Percentiles rank a stretch among this genome's conserved stretches.
These are phyloP conservation scores for Arachis stenosperma DNA, from an alignment of 306 rosid genomes.

Conservation along the genomic window DNA sequence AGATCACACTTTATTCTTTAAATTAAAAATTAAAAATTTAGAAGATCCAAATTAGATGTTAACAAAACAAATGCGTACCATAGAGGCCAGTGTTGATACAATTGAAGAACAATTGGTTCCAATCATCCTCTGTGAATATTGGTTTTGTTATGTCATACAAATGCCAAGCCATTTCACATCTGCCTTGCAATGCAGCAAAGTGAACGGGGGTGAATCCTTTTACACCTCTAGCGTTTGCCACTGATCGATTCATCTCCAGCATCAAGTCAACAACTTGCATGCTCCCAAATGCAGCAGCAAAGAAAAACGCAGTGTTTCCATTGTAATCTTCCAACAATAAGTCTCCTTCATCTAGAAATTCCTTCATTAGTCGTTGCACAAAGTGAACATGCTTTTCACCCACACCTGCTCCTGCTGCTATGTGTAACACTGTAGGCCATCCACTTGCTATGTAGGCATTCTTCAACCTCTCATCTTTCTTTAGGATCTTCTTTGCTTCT, in stretches of 20 bases:
- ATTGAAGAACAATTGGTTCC: constrained; percentile 29
- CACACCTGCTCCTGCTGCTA: constrained; percentile 43
- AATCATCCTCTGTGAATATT: neutral
- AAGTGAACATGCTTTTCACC: constrained; percentile 14
- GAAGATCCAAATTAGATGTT: too few relatives aligned
- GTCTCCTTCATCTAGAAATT: neutral
- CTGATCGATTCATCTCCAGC: neutral
- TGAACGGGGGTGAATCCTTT: constrained; percentile 29
- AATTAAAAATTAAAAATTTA: too few relatives aligned
- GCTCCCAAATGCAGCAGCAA: constrained; percentile 42
- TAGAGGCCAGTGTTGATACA: constrained; percentile 36
- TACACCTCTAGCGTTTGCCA: constrained; percentile 29
- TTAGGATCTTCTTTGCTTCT: constrained; percentile 7
- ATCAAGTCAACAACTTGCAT: neutral
- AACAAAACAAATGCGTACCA: constrained; percentile 7
- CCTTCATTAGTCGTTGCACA: constrained; percentile 11
- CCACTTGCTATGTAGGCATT: constrained; percentile 33
- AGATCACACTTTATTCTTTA: too few relatives aligned
- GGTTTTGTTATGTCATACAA: neutral
- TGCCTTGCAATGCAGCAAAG: constrained; percentile 46
- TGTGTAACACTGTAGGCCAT: constrained; percentile 32
- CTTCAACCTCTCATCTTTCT: neutral
- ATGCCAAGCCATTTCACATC: constrained; percentile 29
- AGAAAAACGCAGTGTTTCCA: constrained; percentile 45
- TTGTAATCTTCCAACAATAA: constrained; percentile 17